Percentiles rank a stretch among this genome's conserved stretches.
Conservation (phyloP, 495 filamentous ascomycete species). For the Xylaria acuta region DNA sequence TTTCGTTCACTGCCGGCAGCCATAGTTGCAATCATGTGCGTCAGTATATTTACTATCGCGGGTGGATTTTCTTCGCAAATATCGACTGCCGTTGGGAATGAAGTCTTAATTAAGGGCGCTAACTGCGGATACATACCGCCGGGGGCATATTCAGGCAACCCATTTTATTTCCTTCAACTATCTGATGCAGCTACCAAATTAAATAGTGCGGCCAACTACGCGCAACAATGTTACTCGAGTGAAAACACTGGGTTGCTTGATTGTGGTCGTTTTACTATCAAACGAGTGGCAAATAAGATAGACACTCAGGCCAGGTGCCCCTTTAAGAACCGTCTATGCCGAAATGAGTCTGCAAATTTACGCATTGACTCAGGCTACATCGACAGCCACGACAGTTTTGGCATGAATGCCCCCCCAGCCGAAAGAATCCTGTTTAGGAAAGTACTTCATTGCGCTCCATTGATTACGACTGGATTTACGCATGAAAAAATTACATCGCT, state of each 20-base stretch:
- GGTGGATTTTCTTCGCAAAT: slow-evolving; percentile 11
- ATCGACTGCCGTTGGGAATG: slow-evolving; percentile 7
- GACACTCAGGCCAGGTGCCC: background rate
- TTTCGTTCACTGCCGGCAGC: slow-evolving; percentile 2
- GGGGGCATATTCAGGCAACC: background rate
- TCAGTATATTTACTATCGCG: background rate
- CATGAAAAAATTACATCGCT: background rate
- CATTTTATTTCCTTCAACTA: background rate
- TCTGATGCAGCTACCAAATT: background rate
- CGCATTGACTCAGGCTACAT: slow-evolving; percentile 10
- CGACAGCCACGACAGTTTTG: background rate
- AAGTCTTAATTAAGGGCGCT: slow-evolving; percentile 12
- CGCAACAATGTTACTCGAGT: slow-evolving; percentile 16
- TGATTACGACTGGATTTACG: background rate
- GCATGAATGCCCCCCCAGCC: slow-evolving; percentile 14
- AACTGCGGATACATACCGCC: background rate
- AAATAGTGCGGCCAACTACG: slow-evolving; percentile 15
- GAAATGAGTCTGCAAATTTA: background rate
- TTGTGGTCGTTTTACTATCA: background rate
- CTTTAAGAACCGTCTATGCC: slow-evolving; percentile 1
- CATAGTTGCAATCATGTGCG: background rate
- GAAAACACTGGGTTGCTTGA: background rate
- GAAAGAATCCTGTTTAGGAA: slow-evolving; percentile 14
- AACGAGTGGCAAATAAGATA: background rate
- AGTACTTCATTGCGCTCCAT: slow-evolving; percentile 10